Conservation (phyloP, 345 rosid species). For the Bruguiera sexangula region DNA sequence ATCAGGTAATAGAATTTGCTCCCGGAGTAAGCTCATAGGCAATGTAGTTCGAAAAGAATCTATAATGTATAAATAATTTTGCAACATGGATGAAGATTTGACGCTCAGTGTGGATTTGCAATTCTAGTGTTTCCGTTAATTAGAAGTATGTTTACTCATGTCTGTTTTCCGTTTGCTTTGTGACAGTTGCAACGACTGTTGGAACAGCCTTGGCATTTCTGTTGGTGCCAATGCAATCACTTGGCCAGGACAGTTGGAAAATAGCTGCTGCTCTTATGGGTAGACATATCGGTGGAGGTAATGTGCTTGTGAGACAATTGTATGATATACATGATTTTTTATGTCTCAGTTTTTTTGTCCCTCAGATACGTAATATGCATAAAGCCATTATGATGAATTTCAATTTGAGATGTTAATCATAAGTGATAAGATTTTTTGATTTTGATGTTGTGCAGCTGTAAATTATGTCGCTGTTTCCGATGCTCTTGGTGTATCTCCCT, state of each 20-base stretch:
- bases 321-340: background rate
- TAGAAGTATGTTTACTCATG: background rate
- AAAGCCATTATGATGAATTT: background rate
- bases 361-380: too few species aligned
- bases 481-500: slow-evolving; percentile 64
- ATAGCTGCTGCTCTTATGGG: slow-evolving; percentile 97
- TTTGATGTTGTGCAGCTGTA: slow-evolving; percentile 45
- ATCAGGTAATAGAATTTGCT: slow-evolving; percentile 44
- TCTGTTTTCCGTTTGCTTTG: slow-evolving; percentile 8
- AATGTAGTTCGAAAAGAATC: too few species aligned
- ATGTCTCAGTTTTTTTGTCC: background rate
- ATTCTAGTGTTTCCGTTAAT: too few species aligned
- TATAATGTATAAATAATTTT: too few species aligned
- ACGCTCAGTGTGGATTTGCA: too few species aligned
- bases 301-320: background rate
- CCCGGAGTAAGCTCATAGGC: background rate
- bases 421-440: background rate
- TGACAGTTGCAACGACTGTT: slow-evolving; percentile 65
- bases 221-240: slow-evolving; percentile 80
- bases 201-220: slow-evolving; percentile 72
- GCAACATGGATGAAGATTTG: too few species aligned
- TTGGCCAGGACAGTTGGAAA: slow-evolving; percentile 87
- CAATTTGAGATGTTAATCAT: background rate
- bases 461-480: slow-evolving; percentile 80
- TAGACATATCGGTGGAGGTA: slow-evolving; percentile 84